Conservation (phyloP, 257 asterid species). For the Knoxia roxburghii region DNA sequence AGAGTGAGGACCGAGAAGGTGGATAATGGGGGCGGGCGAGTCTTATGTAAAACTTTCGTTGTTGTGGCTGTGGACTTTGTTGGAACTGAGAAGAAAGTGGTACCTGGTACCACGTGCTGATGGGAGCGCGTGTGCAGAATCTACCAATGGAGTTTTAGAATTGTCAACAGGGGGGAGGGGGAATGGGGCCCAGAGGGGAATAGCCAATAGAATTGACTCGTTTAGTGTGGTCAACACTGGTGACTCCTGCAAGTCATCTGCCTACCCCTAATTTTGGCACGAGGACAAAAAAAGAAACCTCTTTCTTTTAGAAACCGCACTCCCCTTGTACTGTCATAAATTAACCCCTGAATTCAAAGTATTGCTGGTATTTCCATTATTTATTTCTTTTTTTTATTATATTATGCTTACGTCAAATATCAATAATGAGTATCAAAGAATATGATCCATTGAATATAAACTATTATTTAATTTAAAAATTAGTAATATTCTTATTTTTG, state of each 20-base stretch:
- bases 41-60: constrained; percentile 19
- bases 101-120: constrained; percentile 46
- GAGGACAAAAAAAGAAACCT: constrained; percentile 5
- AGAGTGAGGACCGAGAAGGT: constrained; percentile 19
- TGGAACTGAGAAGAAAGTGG: constrained; percentile 8
- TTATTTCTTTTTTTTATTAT: no score
- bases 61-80: constrained; percentile 12
- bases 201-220: constrained; percentile 20
- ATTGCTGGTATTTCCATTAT: no score
- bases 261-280: constrained; percentile 8
- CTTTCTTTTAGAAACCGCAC: neutral
- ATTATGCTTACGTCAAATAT: no score
- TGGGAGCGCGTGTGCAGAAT: constrained; percentile 52
- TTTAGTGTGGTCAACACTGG: constrained; percentile 24
- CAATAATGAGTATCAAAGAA: no score
- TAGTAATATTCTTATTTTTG: no score
- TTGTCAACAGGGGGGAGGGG: constrained; percentile 33
- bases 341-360: no score
- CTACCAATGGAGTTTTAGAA: constrained; percentile 31
- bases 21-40: constrained; percentile 19
- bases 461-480: no score
- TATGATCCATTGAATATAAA: no score
- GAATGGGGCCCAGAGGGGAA: constrained; percentile 6
- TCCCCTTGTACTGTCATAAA: no score
- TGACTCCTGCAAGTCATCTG: constrained; percentile 6